These are phyloP conservation scores for Daedaleopsis sinensis DNA, from an alignment of 768 basidiomycete species.

Conservation along the genomic window DNA sequence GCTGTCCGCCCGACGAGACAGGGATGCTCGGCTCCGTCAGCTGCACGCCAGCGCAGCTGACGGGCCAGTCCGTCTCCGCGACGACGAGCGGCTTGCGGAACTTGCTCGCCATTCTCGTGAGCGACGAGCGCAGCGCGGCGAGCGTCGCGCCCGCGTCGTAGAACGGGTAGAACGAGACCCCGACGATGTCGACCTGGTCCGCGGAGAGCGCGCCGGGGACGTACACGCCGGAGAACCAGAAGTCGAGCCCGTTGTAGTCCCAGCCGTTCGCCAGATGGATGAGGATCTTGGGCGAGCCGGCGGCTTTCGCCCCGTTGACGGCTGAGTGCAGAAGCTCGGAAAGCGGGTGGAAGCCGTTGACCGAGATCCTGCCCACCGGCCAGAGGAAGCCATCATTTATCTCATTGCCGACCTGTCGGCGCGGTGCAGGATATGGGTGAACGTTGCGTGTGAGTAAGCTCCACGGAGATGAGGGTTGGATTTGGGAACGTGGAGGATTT, in stretches of 20 bases:
- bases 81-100: conserved; percentile 61
- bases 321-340: conserved; percentile 67
- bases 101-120: conserved; percentile 51
- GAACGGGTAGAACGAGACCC: conserved; percentile 70
- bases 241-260: conserved; percentile 47
- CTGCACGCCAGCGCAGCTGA: conserved; percentile 43
- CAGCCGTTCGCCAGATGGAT: conserved; percentile 69
- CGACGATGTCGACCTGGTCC: conserved; percentile 57
- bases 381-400: conserved; percentile 67
- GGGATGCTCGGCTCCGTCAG: conserved; percentile 52
- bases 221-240: conserved; percentile 56
- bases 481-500: neutral
- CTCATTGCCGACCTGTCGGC: conserved; percentile 60
- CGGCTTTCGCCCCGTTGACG: conserved; percentile 53
- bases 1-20: conserved; percentile 53
- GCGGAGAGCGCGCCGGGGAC: conserved; percentile 51
- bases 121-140: conserved; percentile 49
- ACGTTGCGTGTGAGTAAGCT: neutral
- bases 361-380: conserved; percentile 59
- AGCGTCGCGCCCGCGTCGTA: conserved; percentile 61
- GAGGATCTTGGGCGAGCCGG: conserved; percentile 50
- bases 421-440: neutral
- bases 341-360: conserved; percentile 51
- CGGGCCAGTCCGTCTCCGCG: conserved; percentile 70
- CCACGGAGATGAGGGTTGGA: neutral